These are phyloP conservation scores for Colletotrichum sp. DNA, from an alignment of 2,329 filamentous ascomycete species.

Conservation along the genomic window DNA sequence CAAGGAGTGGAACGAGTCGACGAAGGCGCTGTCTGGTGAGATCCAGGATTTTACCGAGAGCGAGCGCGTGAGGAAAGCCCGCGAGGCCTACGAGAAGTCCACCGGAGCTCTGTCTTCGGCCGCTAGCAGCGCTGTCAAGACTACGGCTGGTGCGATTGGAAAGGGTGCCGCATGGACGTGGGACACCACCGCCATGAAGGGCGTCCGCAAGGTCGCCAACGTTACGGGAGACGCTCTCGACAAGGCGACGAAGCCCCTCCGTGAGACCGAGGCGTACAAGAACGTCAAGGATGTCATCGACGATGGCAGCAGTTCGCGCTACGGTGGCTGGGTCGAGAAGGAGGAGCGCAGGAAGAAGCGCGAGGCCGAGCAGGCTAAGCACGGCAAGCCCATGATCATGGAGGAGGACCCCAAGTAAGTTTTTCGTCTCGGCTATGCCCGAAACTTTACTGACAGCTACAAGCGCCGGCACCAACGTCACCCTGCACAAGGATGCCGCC, in stretches of 20 bases:
- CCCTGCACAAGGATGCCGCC: constrained; percentile 92
- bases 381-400: constrained; percentile 60
- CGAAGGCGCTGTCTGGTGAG: constrained; percentile 88
- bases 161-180: constrained; percentile 96
- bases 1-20: constrained; percentile 99
- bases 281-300: constrained; percentile 95
- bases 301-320: constrained; percentile 93
- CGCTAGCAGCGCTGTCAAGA: constrained; percentile 81
- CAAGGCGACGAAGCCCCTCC: constrained; percentile 92
- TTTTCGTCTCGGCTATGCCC: accelerated
- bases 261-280: constrained; percentile 94
- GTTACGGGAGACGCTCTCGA: constrained; percentile 87
- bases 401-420: constrained; percentile 90
- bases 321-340: constrained; percentile 96
- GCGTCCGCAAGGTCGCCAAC: constrained; percentile 83
- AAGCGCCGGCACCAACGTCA: constrained; percentile 93
- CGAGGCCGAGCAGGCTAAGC: constrained; percentile 69
- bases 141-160: constrained; percentile 84
- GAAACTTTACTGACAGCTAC: constrained; percentile 34
- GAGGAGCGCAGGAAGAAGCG: constrained; percentile 86
- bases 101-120: constrained; percentile 82
- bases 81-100: constrained; percentile 85
- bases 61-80: constrained; percentile 84
- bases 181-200: constrained; percentile 94
- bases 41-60: constrained; percentile 94